Base-by-base conservation (phyloP, 139 green algal species). In the Eudorina sp. region DNA sequence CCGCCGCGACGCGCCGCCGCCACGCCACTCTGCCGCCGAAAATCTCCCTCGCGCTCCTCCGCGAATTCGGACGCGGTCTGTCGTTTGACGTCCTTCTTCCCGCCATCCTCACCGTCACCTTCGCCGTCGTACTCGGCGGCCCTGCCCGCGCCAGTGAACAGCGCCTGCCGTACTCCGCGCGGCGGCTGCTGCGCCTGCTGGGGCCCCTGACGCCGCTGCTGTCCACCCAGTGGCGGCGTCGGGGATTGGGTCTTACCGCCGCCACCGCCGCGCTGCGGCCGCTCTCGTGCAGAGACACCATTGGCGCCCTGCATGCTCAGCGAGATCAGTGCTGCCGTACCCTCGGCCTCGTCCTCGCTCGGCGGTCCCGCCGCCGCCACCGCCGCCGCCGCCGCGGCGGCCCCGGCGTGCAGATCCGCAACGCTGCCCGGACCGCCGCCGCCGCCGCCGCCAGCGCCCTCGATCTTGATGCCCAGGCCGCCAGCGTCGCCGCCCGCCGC, bases 301-400 rank as follows among this genome's bases (percentile, higher is more conserved):
- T 72, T 72, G 11, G 62, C 62, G 62, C 62, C 62, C 38, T 72
- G 66, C 66, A 48, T 75, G 43, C 73, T 81, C 45, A 81, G 73
- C 2, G 45, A 81, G 2, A 81, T 81, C 27, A 81, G 73, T 25
- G 73, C 73, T 16, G 45, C 73, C 6, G 73, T 81, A n/a, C 73
- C 73, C 46, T 81, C 73, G 45, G 45, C 73, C 46, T 81, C 73
- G 25, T 81, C 73, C n/a, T 81, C 73, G 25, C 38, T 81, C 46
- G 73, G 73, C 40, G 11, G 40, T 7, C 41, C 40, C 23, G 0
- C 40, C 19, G 40, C 29, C 70, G 34, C 23, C 38, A 29, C 66
- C 66, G 64, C 34, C 34, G 64, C 68, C 8, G 68, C 4, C 38
- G 36, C 31, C 68, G 70, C 25, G 18, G 6, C 58, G 6, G 58